phyloP scores from a whole-genome alignment of 2,329 filamentous ascomycete species.

The Fusarium devonianum region DNA sequence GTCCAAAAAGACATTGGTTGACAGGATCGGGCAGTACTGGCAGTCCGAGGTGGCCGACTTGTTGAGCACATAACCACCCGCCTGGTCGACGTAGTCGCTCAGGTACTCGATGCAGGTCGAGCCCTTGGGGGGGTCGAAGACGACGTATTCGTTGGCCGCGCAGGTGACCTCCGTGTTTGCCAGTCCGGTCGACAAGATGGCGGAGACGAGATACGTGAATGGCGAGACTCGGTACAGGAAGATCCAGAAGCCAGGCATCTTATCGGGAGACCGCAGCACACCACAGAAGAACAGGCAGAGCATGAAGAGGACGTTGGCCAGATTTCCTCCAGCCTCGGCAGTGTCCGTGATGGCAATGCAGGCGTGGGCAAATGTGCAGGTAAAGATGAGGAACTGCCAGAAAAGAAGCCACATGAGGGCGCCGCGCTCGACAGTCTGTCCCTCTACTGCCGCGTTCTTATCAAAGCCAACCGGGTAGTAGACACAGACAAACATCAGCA shows the following conservation, averaged over 20 bases:
- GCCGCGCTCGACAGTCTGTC: slow-evolving; percentile 57
- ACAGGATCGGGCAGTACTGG: slow-evolving; percentile 52
- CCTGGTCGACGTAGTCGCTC: slow-evolving; percentile 49
- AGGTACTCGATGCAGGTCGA: slow-evolving; percentile 66
- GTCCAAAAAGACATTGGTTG: slow-evolving; percentile 52
- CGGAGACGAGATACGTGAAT: slow-evolving; percentile 47
- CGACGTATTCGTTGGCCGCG: slow-evolving; percentile 69
- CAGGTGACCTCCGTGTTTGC: slow-evolving; percentile 53
- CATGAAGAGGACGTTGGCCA: slow-evolving; percentile 71
- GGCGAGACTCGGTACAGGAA: slow-evolving; percentile 76
- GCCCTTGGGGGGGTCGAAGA: slow-evolving; percentile 63
- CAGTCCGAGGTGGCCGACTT: slow-evolving; percentile 58
- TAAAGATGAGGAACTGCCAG: slow-evolving; percentile 71
- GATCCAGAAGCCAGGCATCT: slow-evolving; percentile 74
- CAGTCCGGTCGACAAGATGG: slow-evolving; percentile 41
- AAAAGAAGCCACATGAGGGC: slow-evolving; percentile 73
- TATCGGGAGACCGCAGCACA: slow-evolving; percentile 65
- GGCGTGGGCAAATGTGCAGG: slow-evolving; percentile 71
- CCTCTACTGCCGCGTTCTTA: slow-evolving; percentile 61
- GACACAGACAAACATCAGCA: slow-evolving; percentile 79
- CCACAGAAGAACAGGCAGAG: slow-evolving; percentile 70
- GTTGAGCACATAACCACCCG: slow-evolving; percentile 62
- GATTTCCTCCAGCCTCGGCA: slow-evolving; percentile 71
- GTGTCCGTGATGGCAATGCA: slow-evolving; percentile 69
- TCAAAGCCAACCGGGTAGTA: slow-evolving; percentile 87